A percentile compares a stretch with the other conserved stretches of the same genome.
Conservation (phyloP, 106 monocot species). For the Triglochin maritima region DNA sequence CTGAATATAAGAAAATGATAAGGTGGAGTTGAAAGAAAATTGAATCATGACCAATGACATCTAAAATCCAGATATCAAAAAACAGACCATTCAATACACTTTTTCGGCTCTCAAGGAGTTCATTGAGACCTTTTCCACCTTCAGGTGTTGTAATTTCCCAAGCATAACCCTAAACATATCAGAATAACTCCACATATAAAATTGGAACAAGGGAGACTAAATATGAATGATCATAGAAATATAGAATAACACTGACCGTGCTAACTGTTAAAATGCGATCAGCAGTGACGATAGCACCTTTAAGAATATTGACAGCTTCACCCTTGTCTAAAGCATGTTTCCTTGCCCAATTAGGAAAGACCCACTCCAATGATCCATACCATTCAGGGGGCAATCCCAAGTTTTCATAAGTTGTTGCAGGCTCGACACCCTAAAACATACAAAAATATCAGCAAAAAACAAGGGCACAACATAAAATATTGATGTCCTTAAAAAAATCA, state of each 20-base stretch:
- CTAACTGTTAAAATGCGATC: conserved; percentile 91
- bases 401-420: conserved; percentile 54
- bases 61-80: not conserved
- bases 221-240: not conserved
- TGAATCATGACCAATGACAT: not conserved
- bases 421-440: conserved; percentile 56
- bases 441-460: not conserved
- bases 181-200: not conserved
- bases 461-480: not conserved
- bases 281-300: conserved; percentile 82
- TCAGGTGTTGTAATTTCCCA: conserved; percentile 94
- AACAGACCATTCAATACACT: conserved; percentile 70
- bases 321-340: conserved; percentile 88
- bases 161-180: conserved; percentile 54
- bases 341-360: conserved; percentile 83
- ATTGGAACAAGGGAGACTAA: not conserved
- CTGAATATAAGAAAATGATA: conserved; percentile 18
- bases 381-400: conserved; percentile 70
- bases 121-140: conserved; percentile 85
- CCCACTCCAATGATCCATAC: conserved; percentile 84
- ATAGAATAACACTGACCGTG: conserved; percentile 30
- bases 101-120: conserved; percentile 52
- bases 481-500: not conserved
- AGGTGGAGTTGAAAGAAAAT: conserved; percentile 2
- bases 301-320: conserved; percentile 85